Evolutionary conservation across 2,329 filamentous ascomycete species (phyloP), one percentile per base, ranked within the genome.

Genomic region (Xylaria sp.): DNA sequence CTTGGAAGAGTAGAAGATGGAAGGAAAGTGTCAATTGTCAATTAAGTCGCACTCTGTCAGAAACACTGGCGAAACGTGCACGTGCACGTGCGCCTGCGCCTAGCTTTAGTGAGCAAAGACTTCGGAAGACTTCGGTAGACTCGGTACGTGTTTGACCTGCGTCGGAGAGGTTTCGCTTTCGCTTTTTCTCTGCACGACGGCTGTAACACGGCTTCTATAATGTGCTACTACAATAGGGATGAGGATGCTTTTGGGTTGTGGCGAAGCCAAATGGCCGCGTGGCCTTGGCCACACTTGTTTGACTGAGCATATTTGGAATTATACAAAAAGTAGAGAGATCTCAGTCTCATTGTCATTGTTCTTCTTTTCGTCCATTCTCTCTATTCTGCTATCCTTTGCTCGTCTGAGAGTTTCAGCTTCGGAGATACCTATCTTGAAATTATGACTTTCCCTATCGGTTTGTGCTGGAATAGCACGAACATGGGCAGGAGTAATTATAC

Each of bases 111-210:
- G 28, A 32, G 48, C 25, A n/a, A n/a, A n/a, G n/a, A n/a, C n/a
- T n/a, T n/a, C n/a, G n/a, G n/a, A n/a, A 9, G 25, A 9, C 20
- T 13, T 9, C 20, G n/a, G 43, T 46, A 46, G 43, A 46, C 20
- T 46, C 43, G 43, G 43, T 6, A 13, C 20, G 53, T 63, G 65
- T 63, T 64, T 67, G 60, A 64, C 48, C 28, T 25, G 55, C 43
- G 65, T 43, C 39, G 41, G 46, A 34, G 18, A 25, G 60, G 65
- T 64, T 65, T 67, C 41, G 58, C 48, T 64, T 65, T 67, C 41
- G 58, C 48, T 28, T 52, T 46, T 39, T 30, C 30, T 10, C 7
- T 25, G 32, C 20, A 7, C 9, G 30, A 53, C 50, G 28, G 30
- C 30, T 12, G 13, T 36, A 36, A 53, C 50, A 56, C 52, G n/a